These are phyloP conservation scores for Eutrema yunnanense DNA, from an alignment of 345 rosid species.

Conservation along the genomic window DNA sequence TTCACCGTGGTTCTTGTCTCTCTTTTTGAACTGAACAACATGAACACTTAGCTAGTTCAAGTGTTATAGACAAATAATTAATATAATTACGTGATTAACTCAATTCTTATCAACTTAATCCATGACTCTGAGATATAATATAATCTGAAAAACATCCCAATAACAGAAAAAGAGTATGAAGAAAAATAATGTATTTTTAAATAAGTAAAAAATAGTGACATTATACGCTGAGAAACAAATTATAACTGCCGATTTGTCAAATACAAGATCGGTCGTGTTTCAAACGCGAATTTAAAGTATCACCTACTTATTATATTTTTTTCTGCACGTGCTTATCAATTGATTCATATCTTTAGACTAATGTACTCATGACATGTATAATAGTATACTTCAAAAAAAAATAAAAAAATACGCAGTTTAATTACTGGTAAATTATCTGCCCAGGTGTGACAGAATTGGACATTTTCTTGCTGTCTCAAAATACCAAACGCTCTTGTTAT, in stretches of 20 bases:
- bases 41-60: no score
- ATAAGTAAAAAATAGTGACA: background rate
- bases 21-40: no score
- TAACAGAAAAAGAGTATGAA: background rate
- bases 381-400: background rate
- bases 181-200: background rate
- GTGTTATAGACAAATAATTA: no score
- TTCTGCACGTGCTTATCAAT: slow-evolving; percentile 19
- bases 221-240: background rate
- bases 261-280: background rate
- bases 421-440: slow-evolving; percentile 21
- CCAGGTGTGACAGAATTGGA: slow-evolving; percentile 25
- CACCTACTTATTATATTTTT: background rate
- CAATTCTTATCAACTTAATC: no score
- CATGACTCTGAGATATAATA: no score
- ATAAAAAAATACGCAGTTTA: background rate
- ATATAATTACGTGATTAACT: no score
- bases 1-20: no score
- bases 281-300: slow-evolving; percentile 9
- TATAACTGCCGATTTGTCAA: background rate
- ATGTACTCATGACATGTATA: slow-evolving; percentile 11
- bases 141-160: no score
- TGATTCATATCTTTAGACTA: slow-evolving; percentile 13
- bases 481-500: slow-evolving; percentile 22
- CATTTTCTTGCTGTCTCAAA: slow-evolving; percentile 27